Percentiles rank a stretch among this genome's conserved stretches.
phyloP scores from a whole-genome alignment of 441 rosid genomes.

The Erodium moschatum region DNA sequence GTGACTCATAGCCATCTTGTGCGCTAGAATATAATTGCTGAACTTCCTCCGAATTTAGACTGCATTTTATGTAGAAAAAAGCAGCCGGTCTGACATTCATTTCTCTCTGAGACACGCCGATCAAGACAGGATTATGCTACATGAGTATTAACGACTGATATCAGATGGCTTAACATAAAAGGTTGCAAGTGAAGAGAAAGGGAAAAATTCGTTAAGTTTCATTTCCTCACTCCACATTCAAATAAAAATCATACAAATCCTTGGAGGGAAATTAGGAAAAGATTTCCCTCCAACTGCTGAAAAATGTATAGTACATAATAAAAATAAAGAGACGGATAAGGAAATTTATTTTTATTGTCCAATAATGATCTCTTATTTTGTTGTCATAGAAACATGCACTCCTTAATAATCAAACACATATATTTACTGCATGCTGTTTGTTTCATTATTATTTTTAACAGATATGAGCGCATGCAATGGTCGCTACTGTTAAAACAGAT shows the following conservation, averaged over 20 bases:
- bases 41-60: slow-evolving; percentile 58
- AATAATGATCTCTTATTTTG: background rate
- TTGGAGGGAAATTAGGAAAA: background rate
- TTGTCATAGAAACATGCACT: background rate
- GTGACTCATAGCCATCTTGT: slow-evolving; percentile 82
- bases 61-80: slow-evolving; percentile 69
- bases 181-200: background rate
- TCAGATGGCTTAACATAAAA: background rate
- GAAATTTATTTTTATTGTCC: background rate
- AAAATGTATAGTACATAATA: background rate
- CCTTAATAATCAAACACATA: background rate
- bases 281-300: background rate
- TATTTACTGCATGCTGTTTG: background rate
- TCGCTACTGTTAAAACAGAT: background rate
- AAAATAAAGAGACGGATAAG: background rate
- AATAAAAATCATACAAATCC: background rate
- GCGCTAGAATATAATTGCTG: slow-evolving; percentile 56
- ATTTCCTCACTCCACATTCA: background rate
- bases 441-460: background rate
- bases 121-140: slow-evolving; percentile 56
- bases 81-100: slow-evolving; percentile 75
- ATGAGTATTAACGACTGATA: slow-evolving; percentile 17
- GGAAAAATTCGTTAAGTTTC: background rate
- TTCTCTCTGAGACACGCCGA: slow-evolving; percentile 66
- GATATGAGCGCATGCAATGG: background rate